phyloP scores from a whole-genome alignment of 306 rosid genomes.

The Mucuna pruriens region DNA sequence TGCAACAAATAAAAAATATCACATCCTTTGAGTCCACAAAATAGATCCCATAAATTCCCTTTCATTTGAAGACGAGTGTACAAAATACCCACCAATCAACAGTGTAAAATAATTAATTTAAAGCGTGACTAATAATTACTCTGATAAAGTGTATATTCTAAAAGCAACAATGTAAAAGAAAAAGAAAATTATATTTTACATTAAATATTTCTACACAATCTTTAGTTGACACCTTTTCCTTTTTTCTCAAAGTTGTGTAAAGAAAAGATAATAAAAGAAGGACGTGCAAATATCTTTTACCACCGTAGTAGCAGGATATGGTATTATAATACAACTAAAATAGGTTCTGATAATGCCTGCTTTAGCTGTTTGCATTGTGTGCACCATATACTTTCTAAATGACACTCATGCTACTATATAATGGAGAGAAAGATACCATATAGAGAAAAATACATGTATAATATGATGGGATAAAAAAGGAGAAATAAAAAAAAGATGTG shows the following conservation, averaged over 20 bases:
- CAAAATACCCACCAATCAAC: conserved; percentile 1
- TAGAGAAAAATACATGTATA: too few relatives aligned
- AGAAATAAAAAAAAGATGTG: too few relatives aligned
- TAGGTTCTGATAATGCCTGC: too few relatives aligned
- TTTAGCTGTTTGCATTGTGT: too few relatives aligned
- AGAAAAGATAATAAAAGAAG: not conserved
- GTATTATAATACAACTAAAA: too few relatives aligned
- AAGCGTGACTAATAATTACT: not conserved
- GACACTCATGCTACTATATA: too few relatives aligned
- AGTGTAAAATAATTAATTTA: not conserved
- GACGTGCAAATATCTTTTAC: not conserved
- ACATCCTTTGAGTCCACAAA: not conserved
- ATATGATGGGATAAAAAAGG: too few relatives aligned
- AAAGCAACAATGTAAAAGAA: not conserved
- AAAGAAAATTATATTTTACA: not conserved
- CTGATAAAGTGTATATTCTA: not conserved
- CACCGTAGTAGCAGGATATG: not conserved
- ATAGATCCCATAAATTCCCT: not conserved
- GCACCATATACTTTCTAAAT: too few relatives aligned
- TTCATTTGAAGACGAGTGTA: not conserved
- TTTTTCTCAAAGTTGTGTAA: too few relatives aligned
- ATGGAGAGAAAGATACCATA: too few relatives aligned
- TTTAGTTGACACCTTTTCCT: not conserved
- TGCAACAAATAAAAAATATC: not conserved
- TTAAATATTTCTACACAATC: not conserved